Evolutionary conservation across 352 stramenopile species (phyloP).

Genomic region (Phytophthora citrophthora): DNA sequence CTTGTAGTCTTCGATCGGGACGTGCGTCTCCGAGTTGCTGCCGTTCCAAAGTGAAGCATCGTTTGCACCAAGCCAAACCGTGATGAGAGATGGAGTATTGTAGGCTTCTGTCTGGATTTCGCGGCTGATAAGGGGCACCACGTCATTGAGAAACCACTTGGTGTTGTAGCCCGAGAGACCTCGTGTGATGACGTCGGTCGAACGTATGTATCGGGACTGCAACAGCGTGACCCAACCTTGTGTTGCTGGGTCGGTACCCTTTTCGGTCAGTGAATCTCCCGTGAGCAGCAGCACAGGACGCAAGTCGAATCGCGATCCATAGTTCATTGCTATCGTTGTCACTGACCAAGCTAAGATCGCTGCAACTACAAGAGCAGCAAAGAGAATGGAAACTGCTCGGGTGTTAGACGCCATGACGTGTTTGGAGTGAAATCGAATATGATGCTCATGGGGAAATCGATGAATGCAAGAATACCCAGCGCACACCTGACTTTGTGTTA

Average conservation of each 20-base stretch:
- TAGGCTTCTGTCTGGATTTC: slow-evolving; percentile 11
- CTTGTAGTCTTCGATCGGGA: slow-evolving; percentile 20
- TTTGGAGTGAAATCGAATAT: background rate
- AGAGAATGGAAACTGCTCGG: background rate
- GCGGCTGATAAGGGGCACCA: slow-evolving; percentile 2
- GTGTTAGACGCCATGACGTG: background rate
- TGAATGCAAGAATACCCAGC: too few species aligned
- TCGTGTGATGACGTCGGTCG: slow-evolving; percentile 42
- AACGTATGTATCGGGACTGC: slow-evolving; percentile 33
- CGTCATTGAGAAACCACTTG: slow-evolving; percentile 45
- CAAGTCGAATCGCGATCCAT: background rate
- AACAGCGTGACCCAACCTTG: slow-evolving; percentile 37
- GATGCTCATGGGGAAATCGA: too few species aligned
- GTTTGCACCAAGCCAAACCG: slow-evolving; percentile 17
- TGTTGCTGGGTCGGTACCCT: slow-evolving; percentile 16
- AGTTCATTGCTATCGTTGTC: background rate
- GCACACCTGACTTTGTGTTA: too few species aligned
- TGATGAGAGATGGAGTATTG: slow-evolving; percentile 13
- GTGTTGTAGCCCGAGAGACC: slow-evolving; percentile 44
- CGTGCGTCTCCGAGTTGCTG: slow-evolving; percentile 15
- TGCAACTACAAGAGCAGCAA: background rate
- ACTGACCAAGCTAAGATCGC: background rate
- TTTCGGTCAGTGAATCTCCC: slow-evolving; percentile 53
- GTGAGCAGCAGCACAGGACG: slow-evolving; percentile 31
- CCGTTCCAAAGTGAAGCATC: slow-evolving; percentile 16